Percentiles rank a stretch among this genome's conserved stretches.
Evolutionary conservation across 106 monocot species (phyloP).

Genomic region (Dendrobium catenatum): DNA sequence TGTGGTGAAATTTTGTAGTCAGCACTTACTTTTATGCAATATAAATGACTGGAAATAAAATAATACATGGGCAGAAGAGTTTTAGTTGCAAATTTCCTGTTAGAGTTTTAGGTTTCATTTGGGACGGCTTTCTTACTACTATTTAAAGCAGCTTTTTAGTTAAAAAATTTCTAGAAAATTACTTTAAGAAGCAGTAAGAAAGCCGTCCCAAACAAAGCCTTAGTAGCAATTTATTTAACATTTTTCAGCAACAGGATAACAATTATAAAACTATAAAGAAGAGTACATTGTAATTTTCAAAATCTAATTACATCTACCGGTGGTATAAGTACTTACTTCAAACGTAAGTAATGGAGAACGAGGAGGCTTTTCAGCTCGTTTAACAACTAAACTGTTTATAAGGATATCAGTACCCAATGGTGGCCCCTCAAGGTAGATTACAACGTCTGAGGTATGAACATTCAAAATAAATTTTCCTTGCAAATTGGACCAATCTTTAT

Average conservation of each 20-base stretch:
- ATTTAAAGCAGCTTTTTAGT: no score
- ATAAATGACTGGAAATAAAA: not conserved
- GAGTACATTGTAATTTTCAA: not conserved
- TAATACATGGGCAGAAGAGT: not conserved
- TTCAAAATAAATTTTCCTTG: conserved; percentile 88
- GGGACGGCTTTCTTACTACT: no score
- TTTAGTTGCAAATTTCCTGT: not conserved
- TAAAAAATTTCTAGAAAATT: no score
- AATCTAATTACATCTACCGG: not conserved
- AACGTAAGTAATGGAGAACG: conserved; percentile 37
- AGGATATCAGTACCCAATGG: conserved; percentile 74
- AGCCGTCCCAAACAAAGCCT: no score
- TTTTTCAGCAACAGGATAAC: not conserved
- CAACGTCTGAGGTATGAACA: conserved; percentile 48
- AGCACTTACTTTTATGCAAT: not conserved
- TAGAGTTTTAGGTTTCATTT: not conserved
- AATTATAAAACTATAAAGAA: not conserved
- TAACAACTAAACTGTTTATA: conserved; percentile 62
- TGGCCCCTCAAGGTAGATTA: conserved; percentile 83
- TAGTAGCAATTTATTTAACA: not conserved
- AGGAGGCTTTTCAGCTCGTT: conserved; percentile 56
- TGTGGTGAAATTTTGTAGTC: not conserved
- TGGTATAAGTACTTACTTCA: not conserved
- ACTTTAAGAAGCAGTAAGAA: no score
- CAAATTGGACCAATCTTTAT: conserved; percentile 74